Percentiles rank a stretch among this genome's conserved stretches.
These are phyloP conservation scores for Globisporangium okanoganense DNA, from an alignment of 352 stramenopile species.

Conservation along the genomic window DNA sequence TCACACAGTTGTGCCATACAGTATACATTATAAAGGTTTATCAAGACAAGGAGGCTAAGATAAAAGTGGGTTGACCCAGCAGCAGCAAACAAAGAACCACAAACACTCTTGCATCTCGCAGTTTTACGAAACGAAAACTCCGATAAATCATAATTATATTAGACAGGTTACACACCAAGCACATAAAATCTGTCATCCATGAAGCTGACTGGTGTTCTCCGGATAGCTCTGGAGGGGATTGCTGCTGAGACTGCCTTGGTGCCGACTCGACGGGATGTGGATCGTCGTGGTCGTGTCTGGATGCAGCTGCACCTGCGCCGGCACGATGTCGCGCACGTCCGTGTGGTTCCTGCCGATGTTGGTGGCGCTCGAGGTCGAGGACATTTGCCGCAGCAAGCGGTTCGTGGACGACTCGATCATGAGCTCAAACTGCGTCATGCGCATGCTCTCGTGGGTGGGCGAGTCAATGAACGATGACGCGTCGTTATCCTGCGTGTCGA, in stretches of 20 bases:
- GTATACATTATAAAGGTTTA: not conserved
- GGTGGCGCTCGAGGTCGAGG: constrained; percentile 12
- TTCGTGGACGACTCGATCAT: constrained; percentile 30
- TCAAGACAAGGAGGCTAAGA: not conserved
- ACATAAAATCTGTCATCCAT: not conserved
- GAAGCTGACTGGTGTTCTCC: not conserved
- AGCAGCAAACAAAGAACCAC: not conserved
- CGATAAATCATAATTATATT: constrained; percentile 8
- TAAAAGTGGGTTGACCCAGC: not conserved
- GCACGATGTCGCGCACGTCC: constrained; percentile 15
- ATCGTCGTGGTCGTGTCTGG: constrained; percentile 17
- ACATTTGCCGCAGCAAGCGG: constrained; percentile 17
- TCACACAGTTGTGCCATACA: not conserved
- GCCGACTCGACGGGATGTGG: constrained; percentile 12
- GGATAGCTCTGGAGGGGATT: not conserved
- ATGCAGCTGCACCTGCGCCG: constrained; percentile 15
- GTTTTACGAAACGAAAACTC: constrained; percentile 15
- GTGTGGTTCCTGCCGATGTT: constrained; percentile 11
- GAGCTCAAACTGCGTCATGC: constrained; percentile 38
- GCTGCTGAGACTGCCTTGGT: constrained; percentile 8
- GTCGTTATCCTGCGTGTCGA: constrained; percentile 19
- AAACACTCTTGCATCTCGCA: constrained; percentile 5
- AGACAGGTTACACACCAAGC: not conserved
- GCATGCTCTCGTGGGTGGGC: constrained; percentile 22
- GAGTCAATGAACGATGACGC: constrained; percentile 28